phyloP scores from a whole-genome alignment of 2,329 filamentous ascomycete species.

The Macroventuria anomochaeta region DNA sequence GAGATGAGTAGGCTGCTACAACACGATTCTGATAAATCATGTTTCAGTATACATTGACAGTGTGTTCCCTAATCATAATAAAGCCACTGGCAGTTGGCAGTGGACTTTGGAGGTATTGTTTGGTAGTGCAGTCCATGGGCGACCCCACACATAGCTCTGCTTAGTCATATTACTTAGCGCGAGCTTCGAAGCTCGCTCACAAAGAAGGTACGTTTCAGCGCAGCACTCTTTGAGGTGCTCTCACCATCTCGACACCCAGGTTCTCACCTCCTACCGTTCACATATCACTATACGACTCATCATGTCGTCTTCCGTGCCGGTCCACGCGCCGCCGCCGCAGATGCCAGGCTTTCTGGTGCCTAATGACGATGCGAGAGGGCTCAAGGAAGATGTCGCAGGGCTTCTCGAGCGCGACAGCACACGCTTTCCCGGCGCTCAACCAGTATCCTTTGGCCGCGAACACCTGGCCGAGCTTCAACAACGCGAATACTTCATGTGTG shows the following conservation, averaged over 20 bases:
- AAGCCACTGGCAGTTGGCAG: too few relatives aligned
- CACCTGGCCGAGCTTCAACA: slow-evolving; percentile 83
- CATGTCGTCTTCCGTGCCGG: slow-evolving; percentile 28
- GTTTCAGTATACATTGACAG: too few relatives aligned
- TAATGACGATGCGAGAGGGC: slow-evolving; percentile 47
- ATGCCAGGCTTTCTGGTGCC: slow-evolving; percentile 44
- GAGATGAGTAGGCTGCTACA: too few relatives aligned
- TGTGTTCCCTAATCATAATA: too few relatives aligned
- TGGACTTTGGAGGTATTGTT: too few relatives aligned
- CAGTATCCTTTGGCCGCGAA: slow-evolving; percentile 84
- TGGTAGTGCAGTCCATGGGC: too few relatives aligned
- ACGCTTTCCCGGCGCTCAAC: slow-evolving; percentile 87
- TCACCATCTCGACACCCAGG: not conserved
- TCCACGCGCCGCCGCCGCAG: slow-evolving; percentile 41
- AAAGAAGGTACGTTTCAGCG: slow-evolving; percentile 1
- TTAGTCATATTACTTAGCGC: slow-evolving; percentile 8
- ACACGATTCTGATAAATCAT: too few relatives aligned
- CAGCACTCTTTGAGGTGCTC: not conserved
- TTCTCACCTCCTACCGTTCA: not conserved
- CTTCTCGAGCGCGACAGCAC: slow-evolving; percentile 73
- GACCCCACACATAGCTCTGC: not conserved
- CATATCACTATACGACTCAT: slow-evolving; percentile 1
- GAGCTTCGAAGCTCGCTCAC: slow-evolving; percentile 4
- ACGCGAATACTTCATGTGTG: slow-evolving; percentile 95
- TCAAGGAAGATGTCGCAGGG: slow-evolving; percentile 75